Base-by-base conservation (phyloP, 306 rosid species). In the Citrullus amarus region DNA sequence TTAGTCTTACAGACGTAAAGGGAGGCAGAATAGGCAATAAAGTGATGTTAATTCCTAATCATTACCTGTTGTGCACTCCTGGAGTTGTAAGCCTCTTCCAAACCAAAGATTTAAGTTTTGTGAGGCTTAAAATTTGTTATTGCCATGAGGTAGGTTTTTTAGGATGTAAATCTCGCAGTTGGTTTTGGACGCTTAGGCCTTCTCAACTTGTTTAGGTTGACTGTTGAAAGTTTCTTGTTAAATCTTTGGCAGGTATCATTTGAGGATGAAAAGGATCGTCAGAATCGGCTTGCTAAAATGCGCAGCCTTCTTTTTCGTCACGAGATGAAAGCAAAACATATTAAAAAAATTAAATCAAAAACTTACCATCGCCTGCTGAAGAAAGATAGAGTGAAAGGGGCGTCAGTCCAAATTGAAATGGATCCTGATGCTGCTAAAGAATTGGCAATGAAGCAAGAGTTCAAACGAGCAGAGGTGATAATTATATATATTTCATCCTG, bases 361-460 rank as follows among this genome's bases (percentile, higher is more conserved):
- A 86, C 93, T 9, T 92, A 83, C 79, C 96, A 87, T 86, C 97
- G 91, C 54, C 70, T 92, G 82, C 65, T 85, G 86, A 92, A 95
- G 89, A 95, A 95, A 81, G 93, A 95, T 79, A 87, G 82, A 85
- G 25, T 81, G 84, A 92, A 95, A 86, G 89, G 81, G 20, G 81
- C 79, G 38, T 84, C 90, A 66, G 82, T 86, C 38, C 85, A 77
- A 61, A 81, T 82, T 79, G 79, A 84, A 83, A 82, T 79, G 86
- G 97, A 92, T 84, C 91, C 96, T 60, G 93, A 91, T 79, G 97
- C 91, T 85, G 91, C 97, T 57, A 86, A 88, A 70, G 97, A 91
- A 80, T 85, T 82, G 80, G 91, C 96, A 38, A 78, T 87, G 88
- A 92, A 89, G 88, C 97, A 80, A 66, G 99, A 91, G 82, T 91